Percentiles rank a stretch among this genome's conserved stretches.
phyloP scores from a whole-genome alignment of 768 basidiomycete species.

The Leccinum boreale region DNA sequence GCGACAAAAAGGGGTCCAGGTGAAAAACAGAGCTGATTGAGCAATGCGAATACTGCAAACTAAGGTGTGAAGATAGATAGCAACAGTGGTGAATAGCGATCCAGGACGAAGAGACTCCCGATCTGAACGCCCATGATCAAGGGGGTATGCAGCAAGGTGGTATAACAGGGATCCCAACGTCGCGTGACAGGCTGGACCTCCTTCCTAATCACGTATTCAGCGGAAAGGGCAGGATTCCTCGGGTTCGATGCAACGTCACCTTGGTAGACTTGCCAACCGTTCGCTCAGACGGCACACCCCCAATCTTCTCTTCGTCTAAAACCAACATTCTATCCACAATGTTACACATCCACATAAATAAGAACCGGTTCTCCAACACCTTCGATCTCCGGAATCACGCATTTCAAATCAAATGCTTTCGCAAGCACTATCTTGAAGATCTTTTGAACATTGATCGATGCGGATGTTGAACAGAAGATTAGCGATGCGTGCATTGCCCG shows the following conservation, averaged over 20 bases:
- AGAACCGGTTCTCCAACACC: conserved; percentile 94
- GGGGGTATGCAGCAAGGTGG: conserved; percentile 9
- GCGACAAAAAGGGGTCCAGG: conserved; percentile 21
- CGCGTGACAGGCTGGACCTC: conserved; percentile 8
- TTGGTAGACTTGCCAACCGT: conserved; percentile 15
- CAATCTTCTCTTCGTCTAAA: conserved; percentile 15
- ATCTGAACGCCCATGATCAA: conserved; percentile 16
- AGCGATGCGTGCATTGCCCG: conserved; percentile 99
- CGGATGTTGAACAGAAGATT: conserved; percentile 98
- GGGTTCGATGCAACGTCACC: conserved; percentile 29
- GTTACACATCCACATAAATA: conserved; percentile 76
- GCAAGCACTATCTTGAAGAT: conserved; percentile 98
- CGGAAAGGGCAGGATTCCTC: conserved; percentile 4
- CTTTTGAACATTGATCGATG: conserved; percentile 99
- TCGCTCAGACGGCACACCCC: conserved; percentile 16
- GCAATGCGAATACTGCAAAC: conserved; percentile 24
- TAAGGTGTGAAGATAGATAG: conserved; percentile 26
- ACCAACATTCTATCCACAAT: conserved; percentile 26
- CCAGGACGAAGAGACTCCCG: conserved; percentile 18
- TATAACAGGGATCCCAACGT: conserved; percentile 18
- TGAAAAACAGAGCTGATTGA: conserved; percentile 19
- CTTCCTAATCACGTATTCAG: conserved; percentile 22
- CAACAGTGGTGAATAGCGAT: conserved; percentile 17
- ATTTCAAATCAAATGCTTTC: conserved; percentile 98
- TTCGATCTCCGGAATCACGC: conserved; percentile 96